Evolutionary conservation across 1,139 yeast genomes (phyloP).

Genomic region (Saccharomyces hybrid): DNA sequence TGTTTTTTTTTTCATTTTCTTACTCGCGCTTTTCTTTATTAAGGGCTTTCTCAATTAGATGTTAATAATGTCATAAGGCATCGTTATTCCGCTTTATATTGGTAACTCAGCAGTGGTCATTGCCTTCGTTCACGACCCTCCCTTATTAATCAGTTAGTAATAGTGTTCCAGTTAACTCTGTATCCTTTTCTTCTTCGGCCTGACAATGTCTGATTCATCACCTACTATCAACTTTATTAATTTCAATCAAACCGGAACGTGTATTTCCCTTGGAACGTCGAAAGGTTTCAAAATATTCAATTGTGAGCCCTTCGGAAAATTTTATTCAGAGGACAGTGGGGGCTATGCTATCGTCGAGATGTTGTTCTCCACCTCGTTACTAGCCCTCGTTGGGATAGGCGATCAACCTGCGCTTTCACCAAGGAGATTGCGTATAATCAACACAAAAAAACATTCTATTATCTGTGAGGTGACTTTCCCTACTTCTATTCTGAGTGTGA

Average conservation of each 20-base stretch:
- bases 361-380: constrained; percentile 81
- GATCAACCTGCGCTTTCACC: constrained; percentile 77
- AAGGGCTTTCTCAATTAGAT: not conserved
- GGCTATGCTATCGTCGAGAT: constrained; percentile 76
- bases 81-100: not conserved
- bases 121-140: not conserved
- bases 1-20: not conserved
- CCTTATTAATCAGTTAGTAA: not conserved
- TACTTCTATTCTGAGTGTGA: constrained; percentile 68
- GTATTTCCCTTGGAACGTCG: constrained; percentile 74
- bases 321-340: constrained; percentile 51
- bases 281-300: constrained; percentile 78
- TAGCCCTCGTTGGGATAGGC: constrained; percentile 83
- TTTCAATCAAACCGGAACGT: constrained; percentile 87
- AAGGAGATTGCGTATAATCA: constrained; percentile 68
- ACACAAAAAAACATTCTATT: constrained; percentile 66
- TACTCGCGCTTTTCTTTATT: not conserved
- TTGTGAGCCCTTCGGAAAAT: constrained; percentile 84
- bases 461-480: constrained; percentile 86
- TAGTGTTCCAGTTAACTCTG: not conserved
- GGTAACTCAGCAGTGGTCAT: not conserved
- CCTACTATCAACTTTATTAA: constrained; percentile 37
- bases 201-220: constrained; percentile 13
- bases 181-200: not conserved
- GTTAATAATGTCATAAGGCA: not conserved